Base-by-base conservation (phyloP, 1,284 basidiomycete genomes). In the Golubevia sp. region DNA sequence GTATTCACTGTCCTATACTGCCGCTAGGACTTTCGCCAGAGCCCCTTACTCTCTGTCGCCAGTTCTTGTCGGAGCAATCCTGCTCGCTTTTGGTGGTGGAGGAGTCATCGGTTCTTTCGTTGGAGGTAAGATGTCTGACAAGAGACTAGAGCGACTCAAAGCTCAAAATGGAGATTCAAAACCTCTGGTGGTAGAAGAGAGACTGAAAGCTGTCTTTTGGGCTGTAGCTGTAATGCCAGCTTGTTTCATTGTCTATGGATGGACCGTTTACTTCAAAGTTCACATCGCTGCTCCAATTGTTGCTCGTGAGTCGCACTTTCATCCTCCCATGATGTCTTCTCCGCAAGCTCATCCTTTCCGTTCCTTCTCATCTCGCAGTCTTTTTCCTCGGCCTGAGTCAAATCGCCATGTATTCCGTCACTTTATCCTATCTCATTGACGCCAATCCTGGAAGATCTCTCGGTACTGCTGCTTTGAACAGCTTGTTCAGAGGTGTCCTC, bases 401-500 rank as follows among this genome's bases (percentile, higher is more conserved):
- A 26, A 56, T 68, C 50, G 58, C 52, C 7, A 26, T 49, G 2
- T 68, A 68, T 52, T 57, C 58, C 23, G 27, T 48, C 20, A 52
- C 53, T 3, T 58, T 68, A 13, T 49, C 59, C 49, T 68, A 68
- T 58, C 15, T 66, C 5, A 61, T 68, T 20, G 67, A 67, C 49
- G 49, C 59, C 1, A 67, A 67, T 50, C 48, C 49, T 18, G 67
- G 67, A 20, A 52, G 66, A 23, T 34, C 50, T 15, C 53, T 62
- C 3, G 61, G 55, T 24, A 63, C 67, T 13, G 66, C 67, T 7
- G 54, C 66, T n/a, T 50, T 38, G 57, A 70, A 70, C 55, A 59
- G 53, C 18, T 26, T 30, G 21, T 67, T 59, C 51, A 55, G 67
- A 1, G 67, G 67, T 13, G 23, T 62, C 8, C 18, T 61, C 3